Evolutionary conservation across 164 flowering plant species (phyloP), one percentile per base, ranked within the genome.

Genomic region (Amborella trichopoda): DNA sequence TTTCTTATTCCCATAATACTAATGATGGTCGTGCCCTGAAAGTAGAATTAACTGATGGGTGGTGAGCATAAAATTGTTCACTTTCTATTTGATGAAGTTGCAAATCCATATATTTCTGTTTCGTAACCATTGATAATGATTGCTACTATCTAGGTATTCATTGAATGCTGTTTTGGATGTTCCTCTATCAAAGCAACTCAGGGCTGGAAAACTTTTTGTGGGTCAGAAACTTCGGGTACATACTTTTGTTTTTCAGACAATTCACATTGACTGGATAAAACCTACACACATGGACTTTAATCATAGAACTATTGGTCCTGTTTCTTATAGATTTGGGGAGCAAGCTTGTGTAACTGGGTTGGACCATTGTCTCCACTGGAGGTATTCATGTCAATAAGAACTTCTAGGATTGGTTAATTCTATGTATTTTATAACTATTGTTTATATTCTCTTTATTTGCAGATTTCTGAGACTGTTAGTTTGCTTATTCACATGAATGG

Each of bases 211-310:
- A 54, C 55, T 93, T 42, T 88, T 74, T 67, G 69, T 88, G 14
- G 96, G 96, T 44, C 99, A 88, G 70, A 93, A 93, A 62, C 88
- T 88, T 61, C 77, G 89, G 76, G 99, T 93, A 80, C 27, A 41
- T 18, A 28, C 33, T 52, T 0, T n/a, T 60, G 54, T 5, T 14
- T 14, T 14, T 37, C 5, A 37, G 14, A 37, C 18, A 5, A 16
- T 37, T 37, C 5, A 48, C 40, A 12, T 14, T 13, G 10, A 11
- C 23, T 24, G 16, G 26, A 13, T 46, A 26, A 3, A 17, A n/a
- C n/a, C n/a, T n/a, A n/a, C n/a, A n/a, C n/a, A n/a, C n/a, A n/a
- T n/a, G n/a, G n/a, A n/a, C 41, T 44, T 42, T 13, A 39, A 48
- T 10, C 68, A 66, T 40, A 52, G 44, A 23, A n/a, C 61, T 52